These are phyloP conservation scores for Clonostachys byssicola DNA, from an alignment of 2,329 filamentous ascomycete genomes.

Conservation along the genomic window DNA sequence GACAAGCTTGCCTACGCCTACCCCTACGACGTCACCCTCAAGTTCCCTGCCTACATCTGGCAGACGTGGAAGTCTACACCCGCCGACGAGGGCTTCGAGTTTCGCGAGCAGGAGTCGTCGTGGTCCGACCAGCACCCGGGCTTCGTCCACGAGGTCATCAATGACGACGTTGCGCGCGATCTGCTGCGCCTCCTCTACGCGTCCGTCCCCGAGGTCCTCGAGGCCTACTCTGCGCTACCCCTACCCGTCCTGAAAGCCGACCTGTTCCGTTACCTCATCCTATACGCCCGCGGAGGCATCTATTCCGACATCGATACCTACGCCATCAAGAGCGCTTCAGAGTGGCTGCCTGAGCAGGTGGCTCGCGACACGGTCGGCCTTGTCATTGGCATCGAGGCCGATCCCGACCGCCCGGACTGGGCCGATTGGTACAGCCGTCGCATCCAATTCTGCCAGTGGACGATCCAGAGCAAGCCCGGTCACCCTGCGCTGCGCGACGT, in stretches of 20 bases:
- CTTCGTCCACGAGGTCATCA: conserved; percentile 95
- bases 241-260: conserved; percentile 75
- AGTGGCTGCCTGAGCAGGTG: conserved; percentile 82
- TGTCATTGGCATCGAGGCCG: conserved; percentile 92
- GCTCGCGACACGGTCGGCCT: conserved; percentile 76
- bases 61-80: conserved; percentile 96
- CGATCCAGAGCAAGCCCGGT: conserved; percentile 91
- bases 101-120: conserved; percentile 80
- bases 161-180: conserved; percentile 80
- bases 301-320: conserved; percentile 93
- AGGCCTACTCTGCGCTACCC: conserved; percentile 71
- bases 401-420: conserved; percentile 92
- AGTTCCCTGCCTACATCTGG: conserved; percentile 98
- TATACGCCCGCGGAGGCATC: conserved; percentile 56
- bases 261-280: conserved; percentile 72
- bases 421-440: conserved; percentile 91
- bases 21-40: conserved; percentile 81
- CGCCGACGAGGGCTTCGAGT: conserved; percentile 70
- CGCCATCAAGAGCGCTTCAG: conserved; percentile 74
- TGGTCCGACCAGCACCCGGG: conserved; percentile 86
- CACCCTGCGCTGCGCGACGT: conserved; percentile 88
- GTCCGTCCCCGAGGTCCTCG: conserved; percentile 71
- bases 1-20: conserved; percentile 90
- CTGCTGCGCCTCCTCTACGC: conserved; percentile 85
- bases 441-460: conserved; percentile 99